Evolutionary conservation across 805 yeast species (phyloP).

Genomic region (Brettanomyces bruxellensis): DNA sequence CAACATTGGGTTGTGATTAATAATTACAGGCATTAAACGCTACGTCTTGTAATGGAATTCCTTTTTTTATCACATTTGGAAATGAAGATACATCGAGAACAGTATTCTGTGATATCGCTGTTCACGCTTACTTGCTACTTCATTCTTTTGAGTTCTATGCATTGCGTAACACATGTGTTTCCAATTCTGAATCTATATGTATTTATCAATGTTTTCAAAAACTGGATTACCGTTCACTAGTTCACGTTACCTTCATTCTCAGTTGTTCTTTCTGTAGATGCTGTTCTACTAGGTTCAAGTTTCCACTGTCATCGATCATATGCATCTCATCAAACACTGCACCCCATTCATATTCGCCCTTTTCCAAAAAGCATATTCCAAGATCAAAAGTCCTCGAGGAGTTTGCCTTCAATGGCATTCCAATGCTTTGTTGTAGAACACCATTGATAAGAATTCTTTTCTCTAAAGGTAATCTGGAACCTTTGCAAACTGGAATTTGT

Average conservation of each 20-base stretch:
- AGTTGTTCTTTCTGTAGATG: conserved; percentile 31
- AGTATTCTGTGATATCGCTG: too few species aligned
- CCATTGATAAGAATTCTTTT: conserved; percentile 67
- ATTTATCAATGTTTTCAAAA: too few species aligned
- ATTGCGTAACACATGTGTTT: too few species aligned
- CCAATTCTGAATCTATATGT: too few species aligned
- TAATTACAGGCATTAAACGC: too few species aligned
- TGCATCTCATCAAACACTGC: conserved; percentile 42
- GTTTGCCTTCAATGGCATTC: conserved; percentile 32
- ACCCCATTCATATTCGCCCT: conserved; percentile 82
- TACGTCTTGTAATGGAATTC: too few species aligned
- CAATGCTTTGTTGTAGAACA: conserved; percentile 47
- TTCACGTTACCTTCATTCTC: conserved; percentile 15
- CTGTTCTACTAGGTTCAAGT: conserved; percentile 20
- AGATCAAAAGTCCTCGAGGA: conserved; percentile 33
- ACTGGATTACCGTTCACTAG: too few species aligned
- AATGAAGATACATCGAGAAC: too few species aligned
- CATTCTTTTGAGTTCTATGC: too few species aligned
- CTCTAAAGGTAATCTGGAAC: conserved; percentile 30
- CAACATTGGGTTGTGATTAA: too few species aligned
- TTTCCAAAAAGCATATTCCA: conserved; percentile 58
- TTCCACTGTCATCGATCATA: conserved; percentile 15
- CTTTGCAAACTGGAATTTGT: conserved; percentile 40
- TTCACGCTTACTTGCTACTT: too few species aligned
- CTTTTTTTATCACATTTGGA: too few species aligned